Percentiles rank a stretch among this genome's conserved stretches.
These are phyloP conservation scores for Fomitopsis pinicola DNA, from an alignment of 1,284 basidiomycete species.

Conservation along the genomic window DNA sequence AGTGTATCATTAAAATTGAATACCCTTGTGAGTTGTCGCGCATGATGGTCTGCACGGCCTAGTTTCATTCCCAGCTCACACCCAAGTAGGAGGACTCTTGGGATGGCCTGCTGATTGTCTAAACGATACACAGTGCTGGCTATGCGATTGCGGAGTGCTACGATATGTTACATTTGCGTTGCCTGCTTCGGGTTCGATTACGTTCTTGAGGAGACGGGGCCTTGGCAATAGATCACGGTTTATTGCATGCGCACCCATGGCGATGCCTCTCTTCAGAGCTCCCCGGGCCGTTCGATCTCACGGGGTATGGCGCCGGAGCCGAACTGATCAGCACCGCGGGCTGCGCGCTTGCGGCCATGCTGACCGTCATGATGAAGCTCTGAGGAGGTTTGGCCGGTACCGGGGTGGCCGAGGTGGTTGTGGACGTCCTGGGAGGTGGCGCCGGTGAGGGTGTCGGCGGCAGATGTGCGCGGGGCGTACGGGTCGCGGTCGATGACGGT, in stretches of 20 bases:
- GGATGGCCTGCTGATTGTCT: too few species aligned
- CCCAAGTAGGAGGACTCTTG: too few species aligned
- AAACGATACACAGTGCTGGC: too few species aligned
- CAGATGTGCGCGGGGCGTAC: constrained; percentile 18
- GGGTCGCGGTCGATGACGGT: constrained; percentile 26
- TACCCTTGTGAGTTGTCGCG: neutral
- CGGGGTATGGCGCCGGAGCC: constrained; percentile 17
- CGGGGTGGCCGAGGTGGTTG: constrained; percentile 27
- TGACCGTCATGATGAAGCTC: constrained; percentile 31
- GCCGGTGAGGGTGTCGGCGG: constrained; percentile 23
- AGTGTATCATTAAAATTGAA: neutral
- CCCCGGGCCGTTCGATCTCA: constrained; percentile 10
- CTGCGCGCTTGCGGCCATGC: constrained; percentile 24
- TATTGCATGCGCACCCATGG: neutral
- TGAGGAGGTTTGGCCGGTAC: constrained; percentile 26
- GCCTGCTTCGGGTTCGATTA: neutral
- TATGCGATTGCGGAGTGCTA: neutral
- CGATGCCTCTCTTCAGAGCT: constrained; percentile 5
- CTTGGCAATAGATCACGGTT: neutral
- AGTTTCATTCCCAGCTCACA: too few species aligned
- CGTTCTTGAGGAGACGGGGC: neutral
- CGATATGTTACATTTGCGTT: neutral
- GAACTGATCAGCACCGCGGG: constrained; percentile 20
- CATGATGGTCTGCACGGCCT: too few species aligned
- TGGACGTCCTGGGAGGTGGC: constrained; percentile 33